Base-by-base conservation (phyloP, 2,329 filamentous ascomycete genomes). In the Phaeosphaeria sp. region DNA sequence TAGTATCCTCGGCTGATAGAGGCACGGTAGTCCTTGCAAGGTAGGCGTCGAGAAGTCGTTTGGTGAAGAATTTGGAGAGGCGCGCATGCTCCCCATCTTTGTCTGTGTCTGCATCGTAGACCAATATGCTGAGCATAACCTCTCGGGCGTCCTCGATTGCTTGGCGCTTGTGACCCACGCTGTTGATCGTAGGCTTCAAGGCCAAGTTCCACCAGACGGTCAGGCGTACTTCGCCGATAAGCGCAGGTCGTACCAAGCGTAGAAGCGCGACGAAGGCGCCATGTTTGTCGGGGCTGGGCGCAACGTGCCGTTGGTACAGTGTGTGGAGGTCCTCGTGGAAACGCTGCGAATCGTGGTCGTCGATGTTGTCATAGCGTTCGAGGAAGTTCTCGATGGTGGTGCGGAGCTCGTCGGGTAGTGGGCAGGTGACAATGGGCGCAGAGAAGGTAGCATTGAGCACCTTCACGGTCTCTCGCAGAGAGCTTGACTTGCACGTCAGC, bases 191-290 rank as follows among this genome's bases (percentile, higher is more conserved):
- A 0, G 87, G 86, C 46, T 82, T 81, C 20, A 88, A 76, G 15
- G 89, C 80, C 61, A 84, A 78, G 46, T 90, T 86, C 84, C 91
- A 92, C 91, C 91, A 95, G 57, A 88, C 83, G 54, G 88, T 77
- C 53, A 91, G 76, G 54, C 88, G 85, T 33, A 85, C 82, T 2
- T 88, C 83, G 11, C 86, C 86, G 55, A 83, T 84, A 53, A 95
- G 82, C 11, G 84, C 83, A 2, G 89, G 86, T 22, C 87, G 83
- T 36, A 94, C 79, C 42, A 83, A 83, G 47, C 86, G 84, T 54
- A 94, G 78, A 46, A 91, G 83, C 49, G 84, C 83, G 18, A 93
- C 81, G 76, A 93, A 95, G n/a, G 87, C 79, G 8, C 85, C 86
- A 71, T 86, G 84, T 64, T 86, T 85, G 50, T 83, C 74, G 2